Conservation (phyloP, 768 basidiomycete genomes). For the Tricholomella constricta region DNA sequence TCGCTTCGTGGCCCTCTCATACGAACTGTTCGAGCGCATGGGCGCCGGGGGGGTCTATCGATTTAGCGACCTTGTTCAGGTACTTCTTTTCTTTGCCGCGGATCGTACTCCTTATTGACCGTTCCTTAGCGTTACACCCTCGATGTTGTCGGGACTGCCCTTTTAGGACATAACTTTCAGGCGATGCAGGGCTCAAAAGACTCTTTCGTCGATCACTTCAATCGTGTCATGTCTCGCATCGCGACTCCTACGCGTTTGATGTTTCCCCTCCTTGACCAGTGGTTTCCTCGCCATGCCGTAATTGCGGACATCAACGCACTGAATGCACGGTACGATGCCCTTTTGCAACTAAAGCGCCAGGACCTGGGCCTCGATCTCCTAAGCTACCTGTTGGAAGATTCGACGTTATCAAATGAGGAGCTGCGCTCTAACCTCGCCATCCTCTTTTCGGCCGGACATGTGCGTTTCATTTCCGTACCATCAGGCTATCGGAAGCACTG, state of each 20-base stretch:
- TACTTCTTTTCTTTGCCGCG: conserved; percentile 2
- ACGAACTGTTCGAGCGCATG: conserved; percentile 33
- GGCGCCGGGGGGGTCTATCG: conserved; percentile 28
- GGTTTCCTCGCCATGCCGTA: conserved; percentile 30
- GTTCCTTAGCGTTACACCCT: conserved; percentile 31
- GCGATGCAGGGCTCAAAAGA: conserved; percentile 31
- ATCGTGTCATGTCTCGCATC: conserved; percentile 36
- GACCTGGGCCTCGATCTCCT: conserved; percentile 36
- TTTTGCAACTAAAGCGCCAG: conserved; percentile 30
- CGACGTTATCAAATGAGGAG: conserved; percentile 33
- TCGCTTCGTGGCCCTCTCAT: conserved; percentile 30
- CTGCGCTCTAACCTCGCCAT: conserved; percentile 38
- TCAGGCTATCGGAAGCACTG: neutral
- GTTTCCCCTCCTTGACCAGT: conserved; percentile 32
- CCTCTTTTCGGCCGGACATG: conserved; percentile 43
- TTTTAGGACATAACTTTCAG: conserved; percentile 39
- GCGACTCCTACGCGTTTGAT: conserved; percentile 35
- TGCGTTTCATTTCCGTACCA: conserved; percentile 15
- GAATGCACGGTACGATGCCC: conserved; percentile 25
- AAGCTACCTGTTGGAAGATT: conserved; percentile 36
- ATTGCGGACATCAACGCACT: conserved; percentile 32
- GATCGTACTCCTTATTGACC: neutral
- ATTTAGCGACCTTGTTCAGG: conserved; percentile 29
- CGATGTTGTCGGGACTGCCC: conserved; percentile 38
- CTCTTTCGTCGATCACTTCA: conserved; percentile 38